Conservation (phyloP, 208 protist species). For the Trypanosoma cruzi region DNA sequence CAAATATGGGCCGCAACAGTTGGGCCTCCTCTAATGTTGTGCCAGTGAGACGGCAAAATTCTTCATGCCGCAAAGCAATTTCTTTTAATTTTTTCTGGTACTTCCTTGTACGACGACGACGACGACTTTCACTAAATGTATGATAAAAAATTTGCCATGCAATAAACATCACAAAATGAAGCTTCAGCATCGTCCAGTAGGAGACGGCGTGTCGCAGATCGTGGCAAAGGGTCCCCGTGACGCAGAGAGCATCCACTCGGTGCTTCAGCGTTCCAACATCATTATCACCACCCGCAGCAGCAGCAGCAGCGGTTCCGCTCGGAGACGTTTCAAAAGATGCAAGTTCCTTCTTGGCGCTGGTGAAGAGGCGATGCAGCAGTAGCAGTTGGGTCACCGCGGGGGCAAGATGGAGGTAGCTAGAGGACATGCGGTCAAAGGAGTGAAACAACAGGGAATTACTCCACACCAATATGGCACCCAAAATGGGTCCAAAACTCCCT, state of each 20-base stretch:
- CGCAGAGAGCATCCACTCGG: conserved; percentile 43
- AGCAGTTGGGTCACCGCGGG: conserved; percentile 55
- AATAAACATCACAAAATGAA: conserved; percentile 69
- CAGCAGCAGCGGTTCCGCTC: too few relatives aligned
- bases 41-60: conserved; percentile 45
- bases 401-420: conserved; percentile 65
- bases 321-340: conserved; percentile 25
- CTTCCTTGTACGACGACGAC: conserved; percentile 27
- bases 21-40: conserved; percentile 37
- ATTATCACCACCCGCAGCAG: too few relatives aligned
- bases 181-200: conserved; percentile 45
- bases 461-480: conserved; percentile 71
- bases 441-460: conserved; percentile 71
- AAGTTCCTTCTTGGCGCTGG: conserved; percentile 43
- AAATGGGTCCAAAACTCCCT: conserved; percentile 62
- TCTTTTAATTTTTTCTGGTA: conserved; percentile 32
- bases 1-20: conserved; percentile 31
- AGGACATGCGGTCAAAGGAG: conserved; percentile 72
- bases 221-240: conserved; percentile 50
- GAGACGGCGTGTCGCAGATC: conserved; percentile 48
- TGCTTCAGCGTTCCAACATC: conserved; percentile 6
- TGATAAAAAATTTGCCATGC: conserved; percentile 70
- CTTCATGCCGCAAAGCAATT: conserved; percentile 27
- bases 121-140: conserved; percentile 49
- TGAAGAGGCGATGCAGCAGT: conserved; percentile 59